Base-by-base conservation (phyloP, 495 filamentous ascomycete genomes). In the Podospora sp. region DNA sequence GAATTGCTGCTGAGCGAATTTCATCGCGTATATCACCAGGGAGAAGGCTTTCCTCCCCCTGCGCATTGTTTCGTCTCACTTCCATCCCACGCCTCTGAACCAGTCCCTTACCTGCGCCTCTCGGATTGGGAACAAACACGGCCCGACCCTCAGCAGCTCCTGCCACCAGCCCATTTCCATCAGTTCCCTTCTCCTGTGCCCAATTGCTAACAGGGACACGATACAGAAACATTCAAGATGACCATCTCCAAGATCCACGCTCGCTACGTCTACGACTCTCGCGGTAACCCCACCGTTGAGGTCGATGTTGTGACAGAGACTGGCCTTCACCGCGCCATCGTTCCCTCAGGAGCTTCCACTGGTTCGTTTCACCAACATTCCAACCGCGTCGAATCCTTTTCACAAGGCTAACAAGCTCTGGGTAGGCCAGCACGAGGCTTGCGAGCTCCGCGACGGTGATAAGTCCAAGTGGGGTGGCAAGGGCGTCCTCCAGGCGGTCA, bases 261-360 rank as follows among this genome's bases (percentile, higher is more conserved):
- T 77, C 94, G 96, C 76, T 92, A 89, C 71, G 93, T 99, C 84
- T 99, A 99, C 87, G 96, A 99, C 89, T 98, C 95, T 79, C 96
- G 96, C 78, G 96, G 95, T 78, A 98, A 97, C 86, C 92, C 93
- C 71, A 96, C 93, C 78, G 92, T 94, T 75, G 82, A 86, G 79
- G 96, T 98, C 71, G 96, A 98, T 79, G 88, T 99, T 77, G 90
- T 96, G 81, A 98, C 94, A 70, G 91, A 94, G 83, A 94, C 90
- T 73, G 96, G 96, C 73, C 89, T 99, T 50, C 94, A 98, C 89
- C 93, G 96, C 77, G 95, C 95, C 79, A 98, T 98, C 81, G 96
- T 99, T 70, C 95, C 95, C 72, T 97, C 95, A 65, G 95, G 96
- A 79, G 95, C 95, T 76, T 98, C 95, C 72, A 97, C 95, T 74